Percentiles rank a stretch among this genome's conserved stretches.
Evolutionary conservation across 177 flowering plant genomes (phyloP).

Genomic region (Vitis hybrid): DNA sequence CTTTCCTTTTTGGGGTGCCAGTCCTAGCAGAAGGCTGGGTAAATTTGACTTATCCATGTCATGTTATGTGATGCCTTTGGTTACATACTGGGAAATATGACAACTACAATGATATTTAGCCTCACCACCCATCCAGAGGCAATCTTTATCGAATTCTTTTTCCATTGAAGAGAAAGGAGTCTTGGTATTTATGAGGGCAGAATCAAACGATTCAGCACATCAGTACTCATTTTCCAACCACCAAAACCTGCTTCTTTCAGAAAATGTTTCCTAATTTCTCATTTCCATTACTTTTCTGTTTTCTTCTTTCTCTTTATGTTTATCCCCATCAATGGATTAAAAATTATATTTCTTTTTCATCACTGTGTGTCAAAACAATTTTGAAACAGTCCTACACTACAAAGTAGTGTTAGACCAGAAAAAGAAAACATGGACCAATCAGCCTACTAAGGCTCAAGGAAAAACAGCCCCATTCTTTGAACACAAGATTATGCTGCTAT

Average conservation of each 20-base stretch:
- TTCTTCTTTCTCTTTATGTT: neutral
- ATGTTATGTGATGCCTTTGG: neutral
- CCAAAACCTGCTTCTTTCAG: neutral
- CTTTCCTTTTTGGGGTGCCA: neutral
- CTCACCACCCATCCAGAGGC: neutral
- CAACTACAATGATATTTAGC: neutral
- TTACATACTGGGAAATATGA: neutral
- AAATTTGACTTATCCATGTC: neutral
- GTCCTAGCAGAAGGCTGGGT: neutral
- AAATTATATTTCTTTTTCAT: no score
- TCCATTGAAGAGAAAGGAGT: neutral
- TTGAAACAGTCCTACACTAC: no score
- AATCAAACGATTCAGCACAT: neutral
- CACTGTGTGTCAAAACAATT: no score
- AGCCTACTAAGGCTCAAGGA: no score
- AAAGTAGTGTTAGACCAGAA: no score
- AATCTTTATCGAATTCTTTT: no score
- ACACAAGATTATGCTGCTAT: no score
- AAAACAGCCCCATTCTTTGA: no score
- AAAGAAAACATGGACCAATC: no score
- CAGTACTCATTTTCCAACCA: neutral
- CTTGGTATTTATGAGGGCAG: neutral
- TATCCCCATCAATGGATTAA: neutral
- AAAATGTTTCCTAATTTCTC: neutral
- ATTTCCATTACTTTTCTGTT: neutral